These are phyloP conservation scores for Collybiopsis confluens DNA, from an alignment of 768 basidiomycete species.

Conservation along the genomic window DNA sequence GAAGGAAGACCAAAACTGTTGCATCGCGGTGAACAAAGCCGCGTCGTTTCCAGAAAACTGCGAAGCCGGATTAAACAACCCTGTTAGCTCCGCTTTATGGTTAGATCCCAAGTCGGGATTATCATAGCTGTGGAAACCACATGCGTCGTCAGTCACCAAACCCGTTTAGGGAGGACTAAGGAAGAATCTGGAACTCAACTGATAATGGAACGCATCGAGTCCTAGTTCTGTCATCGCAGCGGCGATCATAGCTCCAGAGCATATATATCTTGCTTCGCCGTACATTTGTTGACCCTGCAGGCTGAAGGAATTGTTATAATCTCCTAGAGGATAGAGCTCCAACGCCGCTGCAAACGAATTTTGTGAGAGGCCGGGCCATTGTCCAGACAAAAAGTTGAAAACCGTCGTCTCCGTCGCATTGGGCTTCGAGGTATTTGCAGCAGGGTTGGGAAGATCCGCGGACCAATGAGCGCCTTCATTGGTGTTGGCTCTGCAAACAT, in stretches of 20 bases:
- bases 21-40: slow-evolving; percentile 32
- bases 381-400: slow-evolving; percentile 37
- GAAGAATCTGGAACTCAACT: slow-evolving; percentile 19
- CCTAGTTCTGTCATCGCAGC: slow-evolving; percentile 18
- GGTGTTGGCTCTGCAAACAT: slow-evolving; percentile 29
- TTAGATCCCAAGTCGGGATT: slow-evolving; percentile 34
- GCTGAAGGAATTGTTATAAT: slow-evolving; percentile 29
- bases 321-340: slow-evolving; percentile 29
- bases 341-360: slow-evolving; percentile 26
- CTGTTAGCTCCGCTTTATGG: slow-evolving; percentile 33
- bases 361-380: slow-evolving; percentile 28
- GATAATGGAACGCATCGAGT: slow-evolving; percentile 28
- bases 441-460: slow-evolving; percentile 24
- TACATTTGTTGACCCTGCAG: slow-evolving; percentile 42
- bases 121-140: slow-evolving; percentile 28
- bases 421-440: slow-evolving; percentile 35
- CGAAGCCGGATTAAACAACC: slow-evolving; percentile 25
- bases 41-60: slow-evolving; percentile 21
- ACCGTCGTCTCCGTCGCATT: slow-evolving; percentile 34
- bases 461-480: slow-evolving; percentile 42
- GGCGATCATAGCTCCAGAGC: slow-evolving; percentile 32
- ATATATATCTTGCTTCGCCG: slow-evolving; percentile 41
- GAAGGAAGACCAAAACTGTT: slow-evolving; percentile 37
- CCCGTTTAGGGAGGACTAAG: no score
- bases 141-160: no score